Evolutionary conservation across 495 filamentous ascomycete species (phyloP).

Genomic region (Durotheca rogersii): DNA sequence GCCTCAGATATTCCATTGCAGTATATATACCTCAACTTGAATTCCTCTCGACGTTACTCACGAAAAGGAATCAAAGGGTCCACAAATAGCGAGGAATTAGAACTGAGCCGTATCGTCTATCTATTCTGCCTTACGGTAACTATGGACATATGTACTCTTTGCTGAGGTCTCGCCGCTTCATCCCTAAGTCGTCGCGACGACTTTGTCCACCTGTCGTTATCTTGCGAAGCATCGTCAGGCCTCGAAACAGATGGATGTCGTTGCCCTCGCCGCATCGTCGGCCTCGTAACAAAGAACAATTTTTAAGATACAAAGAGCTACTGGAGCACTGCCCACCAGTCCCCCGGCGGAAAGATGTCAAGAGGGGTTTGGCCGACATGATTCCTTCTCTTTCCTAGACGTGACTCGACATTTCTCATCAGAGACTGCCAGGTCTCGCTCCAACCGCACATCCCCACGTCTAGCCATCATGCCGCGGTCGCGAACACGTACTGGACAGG

Average conservation of each 20-base stretch:
- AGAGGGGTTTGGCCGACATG: slow-evolving; percentile 11
- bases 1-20: too few relatives aligned
- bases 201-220: not conserved
- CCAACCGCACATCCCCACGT: slow-evolving; percentile 4
- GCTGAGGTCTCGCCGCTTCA: too few relatives aligned
- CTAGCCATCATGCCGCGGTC: not conserved
- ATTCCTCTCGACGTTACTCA: too few relatives aligned
- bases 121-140: slow-evolving; percentile 11
- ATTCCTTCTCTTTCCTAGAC: slow-evolving; percentile 8
- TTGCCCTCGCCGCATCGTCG: not conserved
- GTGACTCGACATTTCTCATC: slow-evolving; percentile 8
- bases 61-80: too few relatives aligned
- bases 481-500: slow-evolving; percentile 4
- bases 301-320: slow-evolving; percentile 21
- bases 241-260: not conserved
- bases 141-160: not conserved
- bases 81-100: too few relatives aligned
- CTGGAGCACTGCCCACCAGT: slow-evolving; percentile 1
- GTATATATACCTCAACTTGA: too few relatives aligned
- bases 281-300: not conserved
- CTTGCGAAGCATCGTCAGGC: not conserved
- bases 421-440: slow-evolving; percentile 23
- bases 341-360: slow-evolving; percentile 10
- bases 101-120: slow-evolving; percentile 6
- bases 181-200: not conserved